Evolutionary conservation across 1,284 basidiomycete genomes (phyloP), one percentile per base, ranked within the genome.

Genomic region (Naganishia sp.): DNA sequence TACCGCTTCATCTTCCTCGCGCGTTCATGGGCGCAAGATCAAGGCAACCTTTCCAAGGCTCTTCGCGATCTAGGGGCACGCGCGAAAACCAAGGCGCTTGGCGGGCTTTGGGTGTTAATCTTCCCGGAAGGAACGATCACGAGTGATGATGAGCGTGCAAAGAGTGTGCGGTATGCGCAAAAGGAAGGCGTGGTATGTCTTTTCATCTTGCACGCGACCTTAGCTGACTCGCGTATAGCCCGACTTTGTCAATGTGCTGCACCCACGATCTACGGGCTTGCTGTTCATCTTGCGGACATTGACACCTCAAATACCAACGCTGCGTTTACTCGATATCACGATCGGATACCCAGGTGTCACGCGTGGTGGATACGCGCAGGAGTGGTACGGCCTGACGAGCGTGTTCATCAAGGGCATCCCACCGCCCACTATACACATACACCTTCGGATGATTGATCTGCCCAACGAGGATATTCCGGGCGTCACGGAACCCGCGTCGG

Each of bases 71-170:
- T 80, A 0, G 63, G 61, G 18, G 43, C 48, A 6, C 55, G 57
- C 1, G 61, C 56, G 7, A 23, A 46, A 16, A 16, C 28, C 4
- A 36, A 57, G 10, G 55, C 83, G 81, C 36, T 39, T 2, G 36
- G 36, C 36, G 88, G 53, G 87, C 82, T 96, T 44, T 87, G 88
- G 68, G 86, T 95, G 71, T 82, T 97, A 55, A 83, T 97, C 54
- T 97, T 94, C 76, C 94, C 94, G 0, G 94, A 97, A 78, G 94
- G 94, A 16, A 96, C 94, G 0, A 86, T 97, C 48, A 87, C 92
- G 11, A 91, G 57, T 46, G 57, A 61, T 13, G 33, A 61, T 28
- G 57, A 61, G 25, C 18, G 57, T 53, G 90, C 90, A 0, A 84
- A 90, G 69, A 93, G 90, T 79, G 86, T 86, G 78, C 88, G 87